Conservation (phyloP, 2,329 filamentous ascomycete genomes). For the Colletotrichum graminicola region DNA sequence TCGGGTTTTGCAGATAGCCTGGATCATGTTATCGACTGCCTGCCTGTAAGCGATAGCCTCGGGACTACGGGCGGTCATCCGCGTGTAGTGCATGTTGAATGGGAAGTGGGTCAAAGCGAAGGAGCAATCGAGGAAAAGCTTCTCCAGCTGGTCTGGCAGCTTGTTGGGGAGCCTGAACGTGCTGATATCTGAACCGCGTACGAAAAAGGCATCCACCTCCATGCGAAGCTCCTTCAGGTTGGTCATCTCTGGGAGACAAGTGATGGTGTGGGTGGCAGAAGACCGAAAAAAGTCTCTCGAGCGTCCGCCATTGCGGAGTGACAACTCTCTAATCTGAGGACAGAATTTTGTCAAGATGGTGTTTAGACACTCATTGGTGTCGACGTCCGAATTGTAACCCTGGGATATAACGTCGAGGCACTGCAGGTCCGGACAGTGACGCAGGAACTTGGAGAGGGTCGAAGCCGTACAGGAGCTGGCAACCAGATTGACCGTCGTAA, state of each 20-base stretch:
- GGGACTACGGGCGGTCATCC: background rate
- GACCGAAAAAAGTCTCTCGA: conserved; percentile 11
- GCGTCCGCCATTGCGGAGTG: conserved; percentile 5
- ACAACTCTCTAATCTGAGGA: conserved; percentile 12
- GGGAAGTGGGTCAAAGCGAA: background rate
- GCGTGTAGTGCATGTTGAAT: background rate
- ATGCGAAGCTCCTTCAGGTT: conserved; percentile 30
- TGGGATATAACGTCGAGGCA: conserved; percentile 1
- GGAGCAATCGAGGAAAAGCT: conserved; percentile 22
- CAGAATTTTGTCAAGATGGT: conserved; percentile 21
- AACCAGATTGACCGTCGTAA: conserved; percentile 4
- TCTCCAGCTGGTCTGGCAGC: conserved; percentile 20
- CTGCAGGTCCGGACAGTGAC: conserved; percentile 20
- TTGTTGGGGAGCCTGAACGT: background rate
- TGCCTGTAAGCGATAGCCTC: conserved; percentile 11
- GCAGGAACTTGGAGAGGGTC: conserved; percentile 22
- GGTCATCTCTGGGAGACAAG: conserved; percentile 26
- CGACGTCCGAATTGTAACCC: background rate
- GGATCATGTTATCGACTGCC: conserved; percentile 17
- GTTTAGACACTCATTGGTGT: conserved; percentile 11
- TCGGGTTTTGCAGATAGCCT: conserved; percentile 1
- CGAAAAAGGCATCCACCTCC: conserved; percentile 15
- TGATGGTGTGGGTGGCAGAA: background rate
- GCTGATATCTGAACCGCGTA: background rate
- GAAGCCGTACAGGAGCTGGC: background rate